Percentiles rank a stretch among this genome's conserved stretches.
Evolutionary conservation across 768 basidiomycete genomes (phyloP).

Genomic region (Agaricus subrufescens): DNA sequence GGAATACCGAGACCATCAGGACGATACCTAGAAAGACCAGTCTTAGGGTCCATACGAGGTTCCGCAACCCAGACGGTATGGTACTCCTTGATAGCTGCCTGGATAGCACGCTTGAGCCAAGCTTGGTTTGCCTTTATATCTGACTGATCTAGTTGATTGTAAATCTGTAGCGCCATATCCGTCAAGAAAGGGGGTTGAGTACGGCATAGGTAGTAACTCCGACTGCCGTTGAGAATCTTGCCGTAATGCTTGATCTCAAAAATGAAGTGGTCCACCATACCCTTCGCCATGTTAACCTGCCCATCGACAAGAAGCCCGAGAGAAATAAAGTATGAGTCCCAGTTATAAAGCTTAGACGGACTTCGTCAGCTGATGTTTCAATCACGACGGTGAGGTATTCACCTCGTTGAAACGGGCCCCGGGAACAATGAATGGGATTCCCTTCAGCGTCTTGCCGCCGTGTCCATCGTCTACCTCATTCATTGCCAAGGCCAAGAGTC

Average conservation of each 20-base stretch:
- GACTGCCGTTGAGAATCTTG: constrained; percentile 94
- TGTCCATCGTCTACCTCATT: constrained; percentile 77
- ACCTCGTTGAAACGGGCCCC: constrained; percentile 95
- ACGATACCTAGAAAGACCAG: constrained; percentile 90
- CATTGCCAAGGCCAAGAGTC: constrained; percentile 94
- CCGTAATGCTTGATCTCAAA: constrained; percentile 98
- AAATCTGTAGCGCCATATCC: constrained; percentile 97
- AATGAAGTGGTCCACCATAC: constrained; percentile 98
- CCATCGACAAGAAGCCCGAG: constrained; percentile 95
- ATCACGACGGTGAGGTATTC: constrained; percentile 16
- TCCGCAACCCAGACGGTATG: constrained; percentile 96
- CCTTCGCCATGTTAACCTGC: constrained; percentile 89
- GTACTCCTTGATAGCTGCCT: constrained; percentile 98
- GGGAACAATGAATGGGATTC: constrained; percentile 96
- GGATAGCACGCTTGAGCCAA: constrained; percentile 95
- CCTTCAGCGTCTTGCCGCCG: constrained; percentile 80
- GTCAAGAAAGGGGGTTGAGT: constrained; percentile 98
- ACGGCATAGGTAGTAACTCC: constrained; percentile 92
- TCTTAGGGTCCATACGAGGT: constrained; percentile 91
- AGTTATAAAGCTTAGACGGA: constrained; percentile 73
- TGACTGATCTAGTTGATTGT: constrained; percentile 88
- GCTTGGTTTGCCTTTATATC: constrained; percentile 74
- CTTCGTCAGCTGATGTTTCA: constrained; percentile 1
- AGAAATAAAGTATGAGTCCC: constrained; percentile 94
- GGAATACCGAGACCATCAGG: constrained; percentile 95